Evolutionary conservation across 2,329 filamentous ascomycete genomes (phyloP).

Genomic region (Lasiodiplodia gonubiensis): DNA sequence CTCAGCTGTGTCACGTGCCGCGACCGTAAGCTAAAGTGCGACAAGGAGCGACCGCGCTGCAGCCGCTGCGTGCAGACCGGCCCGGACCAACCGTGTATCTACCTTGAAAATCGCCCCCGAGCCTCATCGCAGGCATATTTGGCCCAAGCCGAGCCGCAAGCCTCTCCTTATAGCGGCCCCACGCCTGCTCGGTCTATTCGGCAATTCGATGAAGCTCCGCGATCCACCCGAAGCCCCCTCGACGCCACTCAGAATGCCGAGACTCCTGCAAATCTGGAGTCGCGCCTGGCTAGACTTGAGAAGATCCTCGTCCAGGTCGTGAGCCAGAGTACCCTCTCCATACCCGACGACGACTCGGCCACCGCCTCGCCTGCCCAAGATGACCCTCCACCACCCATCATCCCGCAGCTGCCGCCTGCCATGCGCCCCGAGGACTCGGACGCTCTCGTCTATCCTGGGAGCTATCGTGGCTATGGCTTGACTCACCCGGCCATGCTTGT

Average conservation of each 20-base stretch:
- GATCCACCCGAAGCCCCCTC: slow-evolving; percentile 9
- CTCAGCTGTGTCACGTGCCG: slow-evolving; percentile 23
- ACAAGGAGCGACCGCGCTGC: slow-evolving; percentile 19
- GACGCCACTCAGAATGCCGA: slow-evolving; percentile 6
- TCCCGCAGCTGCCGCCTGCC: slow-evolving; percentile 6
- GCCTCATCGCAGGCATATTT: not conserved
- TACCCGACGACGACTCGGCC: not conserved
- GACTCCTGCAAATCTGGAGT: not conserved
- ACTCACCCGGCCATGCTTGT: slow-evolving; percentile 18
- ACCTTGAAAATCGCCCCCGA: not conserved
- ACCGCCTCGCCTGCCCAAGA: not conserved
- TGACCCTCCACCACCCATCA: not conserved
- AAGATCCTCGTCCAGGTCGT: slow-evolving; percentile 17
- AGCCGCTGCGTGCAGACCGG: slow-evolving; percentile 17
- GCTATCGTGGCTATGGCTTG: slow-evolving; percentile 16
- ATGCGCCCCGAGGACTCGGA: not conserved
- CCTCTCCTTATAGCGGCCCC: not conserved
- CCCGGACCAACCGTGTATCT: slow-evolving; percentile 13
- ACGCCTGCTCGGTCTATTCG: slow-evolving; percentile 9
- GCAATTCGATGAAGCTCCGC: slow-evolving; percentile 13
- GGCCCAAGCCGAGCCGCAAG: not conserved
- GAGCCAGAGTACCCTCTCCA: not conserved
- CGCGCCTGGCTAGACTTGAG: slow-evolving; percentile 12
- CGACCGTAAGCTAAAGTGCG: slow-evolving; percentile 19
- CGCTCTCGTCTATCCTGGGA: slow-evolving; percentile 1